phyloP scores from a whole-genome alignment of 225 moss, liverwort and hornwort genomes.

The Ulota crispa region DNA sequence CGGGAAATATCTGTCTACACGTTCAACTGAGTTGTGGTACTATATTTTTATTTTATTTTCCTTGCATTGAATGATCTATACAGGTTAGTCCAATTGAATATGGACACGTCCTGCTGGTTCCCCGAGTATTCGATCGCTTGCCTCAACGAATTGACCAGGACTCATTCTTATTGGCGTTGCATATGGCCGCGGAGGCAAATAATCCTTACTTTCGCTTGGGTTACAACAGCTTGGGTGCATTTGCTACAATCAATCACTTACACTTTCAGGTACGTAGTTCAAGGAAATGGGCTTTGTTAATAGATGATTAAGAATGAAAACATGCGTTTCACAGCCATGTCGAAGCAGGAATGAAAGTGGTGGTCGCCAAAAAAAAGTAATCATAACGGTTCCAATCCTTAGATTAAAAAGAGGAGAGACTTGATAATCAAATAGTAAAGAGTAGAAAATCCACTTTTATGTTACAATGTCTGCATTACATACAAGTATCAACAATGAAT shows the following conservation, averaged over 20 bases:
- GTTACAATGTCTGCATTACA: neutral
- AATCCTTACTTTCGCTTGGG: slow-evolving; percentile 82
- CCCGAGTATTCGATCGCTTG: slow-evolving; percentile 63
- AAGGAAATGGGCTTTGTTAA: neutral
- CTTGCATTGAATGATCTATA: neutral
- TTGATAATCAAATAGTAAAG: no score
- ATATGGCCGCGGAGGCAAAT: slow-evolving; percentile 78
- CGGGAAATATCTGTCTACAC: neutral
- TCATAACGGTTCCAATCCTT: neutral
- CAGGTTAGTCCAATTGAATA: slow-evolving; percentile 98
- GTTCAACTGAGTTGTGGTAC: neutral
- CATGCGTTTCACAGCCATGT: neutral
- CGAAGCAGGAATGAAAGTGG: neutral
- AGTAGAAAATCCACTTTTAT: no score
- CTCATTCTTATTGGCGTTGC: slow-evolving; percentile 67
- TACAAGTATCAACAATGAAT: neutral
- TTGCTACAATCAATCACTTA: slow-evolving; percentile 90
- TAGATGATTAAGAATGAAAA: neutral
- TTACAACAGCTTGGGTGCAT: slow-evolving; percentile 91
- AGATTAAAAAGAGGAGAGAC: no score
- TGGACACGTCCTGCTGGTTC: slow-evolving; percentile 82
- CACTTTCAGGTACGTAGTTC: slow-evolving; percentile 72
- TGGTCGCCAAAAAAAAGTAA: neutral
- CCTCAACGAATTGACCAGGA: slow-evolving; percentile 81
- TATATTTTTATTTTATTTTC: neutral